Evolutionary conservation across 768 basidiomycete genomes (phyloP), one percentile per base, ranked within the genome.

Genomic region (Lactarius indigo): DNA sequence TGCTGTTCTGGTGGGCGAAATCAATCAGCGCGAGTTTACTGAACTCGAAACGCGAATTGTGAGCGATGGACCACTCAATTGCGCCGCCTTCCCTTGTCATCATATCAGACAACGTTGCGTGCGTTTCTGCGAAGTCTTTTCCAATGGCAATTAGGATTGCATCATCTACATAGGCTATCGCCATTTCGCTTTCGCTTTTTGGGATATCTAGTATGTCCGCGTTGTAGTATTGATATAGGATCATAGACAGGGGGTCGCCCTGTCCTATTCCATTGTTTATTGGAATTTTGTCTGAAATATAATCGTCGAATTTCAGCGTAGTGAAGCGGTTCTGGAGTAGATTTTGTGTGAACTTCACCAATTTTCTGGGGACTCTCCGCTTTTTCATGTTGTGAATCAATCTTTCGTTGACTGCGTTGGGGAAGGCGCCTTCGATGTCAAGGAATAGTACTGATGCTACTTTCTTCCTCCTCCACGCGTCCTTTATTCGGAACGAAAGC

Each of bases 141-240:
- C 73, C 75, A 1, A 68, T 61, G 0, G 76, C 78, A 0, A 79
- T 17, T 0, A 78, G 28, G 0, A 69, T 37, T 1, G 61, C 30
- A 30, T 63, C 55, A n/a, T 63, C 62, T 0, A 56, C 62, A 18
- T 47, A 67, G 0, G 65, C 65, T 2, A 39, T 54, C 0, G 50
- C 50, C 2, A 5, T 0, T 5, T 61, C 47, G 3, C 8, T n/a
- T 18, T 3, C 1, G 13, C 6, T 2, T 3, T 23, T 1, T 0
- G 65, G 60, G 31, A 66, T 62, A 3, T 66, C 65, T 0, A 66
- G 56, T 0, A 66, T 1, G 35, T 62, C 60, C 0, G 65, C 65
- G n/a, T 66, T 61, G 33, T 66, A 66, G 54, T 28, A 66, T 31
- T 61, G 60, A 10, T 56, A 66, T 0, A 61, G 20, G 0, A 31